Evolutionary conservation across 2,329 filamentous ascomycete genomes (phyloP), one percentile per base, ranked within the genome.

Genomic region (Aspergillus intermedius): DNA sequence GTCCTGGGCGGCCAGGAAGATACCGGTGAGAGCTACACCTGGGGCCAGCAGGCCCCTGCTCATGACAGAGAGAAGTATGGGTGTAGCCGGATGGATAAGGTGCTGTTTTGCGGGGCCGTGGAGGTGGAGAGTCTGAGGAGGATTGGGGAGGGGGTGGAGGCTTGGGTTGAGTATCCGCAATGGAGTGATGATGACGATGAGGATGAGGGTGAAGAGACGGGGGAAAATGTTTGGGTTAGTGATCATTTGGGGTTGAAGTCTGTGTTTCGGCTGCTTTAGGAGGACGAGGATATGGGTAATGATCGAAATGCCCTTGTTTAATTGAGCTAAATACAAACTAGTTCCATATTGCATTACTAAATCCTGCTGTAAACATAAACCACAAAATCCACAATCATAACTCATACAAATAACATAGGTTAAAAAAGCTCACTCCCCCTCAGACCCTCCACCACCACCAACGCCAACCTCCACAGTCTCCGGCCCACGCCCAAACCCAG

Each of bases 1-100:
- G 70, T 73, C 48, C 66, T 72, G 3, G 78, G 78, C 0, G 78
- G 77, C 0, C 46, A 64, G 34, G 78, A 81, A 50, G 74, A 74
- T 39, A 69, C 64, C n/a, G 72, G 76, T 2, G 68, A 73, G 8
- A 78, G 77, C 0, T 78, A 74, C 55, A 82, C 79, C 0, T 82
- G 79, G 79, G 79, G 80, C 0, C 74, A 80, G 52, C 79, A 81
- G 64, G 73, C 71, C 2, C 57, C 69, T 2, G 64, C 66, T 2
- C 59, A 51, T 42, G 54, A 72, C 46, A 66, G 73, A 21, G 60
- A 73, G 35, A 64, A 57, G 48, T 80, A 76, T 60, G 77, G 77
- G 0, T 74, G 70, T 47, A 72, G 67, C 30, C 66, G 79, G 5
- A 78, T 81, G 77, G 79, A 81, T 48, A 81, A 77, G 61, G 66